Base-by-base conservation (phyloP, 2,329 filamentous ascomycete species). In the Escovopsis sp. region DNA sequence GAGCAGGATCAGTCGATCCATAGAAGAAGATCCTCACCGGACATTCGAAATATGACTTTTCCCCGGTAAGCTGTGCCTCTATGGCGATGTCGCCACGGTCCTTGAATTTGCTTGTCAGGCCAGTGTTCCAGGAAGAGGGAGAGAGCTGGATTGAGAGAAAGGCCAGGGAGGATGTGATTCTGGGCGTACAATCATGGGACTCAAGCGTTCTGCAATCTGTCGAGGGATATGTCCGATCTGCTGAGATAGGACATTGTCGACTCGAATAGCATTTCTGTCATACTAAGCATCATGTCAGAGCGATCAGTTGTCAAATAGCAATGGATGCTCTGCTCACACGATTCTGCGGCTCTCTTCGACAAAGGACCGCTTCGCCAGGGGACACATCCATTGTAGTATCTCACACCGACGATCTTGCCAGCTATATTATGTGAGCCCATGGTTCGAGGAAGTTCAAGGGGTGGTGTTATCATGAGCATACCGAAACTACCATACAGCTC, bases 191-290 rank as follows among this genome's bases (percentile, higher is more conserved):
- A 93, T 69, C 55, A 85, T 86, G 2, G 71, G 73, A 0, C 84
- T 77, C 42, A 94, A 63, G 58, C 83, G 89, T n/a, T 68, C 63
- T 1, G 79, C 85, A 19, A 85, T 55, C 1, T 62, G 67, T 11
- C 75, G 68, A 6, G 83, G 81, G 35, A 94, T 67, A 59, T 94
- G 85, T 1, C 86, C 86, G 51, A 94, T 84, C 53, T 93, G 85
- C 7, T 60, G 58, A 12, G 76, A 73, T 54, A 82, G 72, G 12
- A 88, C 83, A 57, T 91, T 93, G 52, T 83, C 71, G 1, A 93
- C 75, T 5, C 77, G 74, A 44, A 93, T 85, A 0, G 85, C 85
- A 60, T 91, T 91, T 6, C 51, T 48, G 55, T 91, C 84, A 54
- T 82, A 84, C 50, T 66, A 41, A n/a, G 18, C 10, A 12, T 2